Base-by-base conservation (phyloP, 2,329 filamentous ascomycete species). In the Aspergillus fijiensis region DNA sequence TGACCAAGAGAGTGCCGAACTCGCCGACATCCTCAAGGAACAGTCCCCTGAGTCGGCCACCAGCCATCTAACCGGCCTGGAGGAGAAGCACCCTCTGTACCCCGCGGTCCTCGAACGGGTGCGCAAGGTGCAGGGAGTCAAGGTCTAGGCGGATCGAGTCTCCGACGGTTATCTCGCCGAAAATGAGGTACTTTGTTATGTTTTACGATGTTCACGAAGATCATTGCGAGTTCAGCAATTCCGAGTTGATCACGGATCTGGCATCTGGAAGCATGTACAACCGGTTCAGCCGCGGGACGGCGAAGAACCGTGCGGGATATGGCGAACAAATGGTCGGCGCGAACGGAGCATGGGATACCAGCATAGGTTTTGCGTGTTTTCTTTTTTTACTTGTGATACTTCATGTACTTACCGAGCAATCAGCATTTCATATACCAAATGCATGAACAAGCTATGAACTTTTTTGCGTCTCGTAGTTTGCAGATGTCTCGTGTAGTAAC, bases 1-100 rank as follows among this genome's bases (percentile, higher is more conserved):
- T 12, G 95, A 99, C 65, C 91, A 96, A 0, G 95, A 98, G 85
- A 96, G 90, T 65, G 82, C 80, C 66, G 88, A 96, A 78, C 84
- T 99, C 11, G 91, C 91, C 70, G 87, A 90, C 81, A 92, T 96
- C 73, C 89, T 99, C 81, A 87, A 89, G 62, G 84, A 88, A 64
- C 85, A 89, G 72, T 82, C 82, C 2, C 82, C 94, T 14, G 87
- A 90, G 68, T 88, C 89, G 1, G 90, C 94, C 9, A 91, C 94
- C 50, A 80, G 82, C 74, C 85, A 94, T 77, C 85, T 99, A 64
- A 96, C 91, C 67, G 92, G 92, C 47, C 83, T 99, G 59, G 87
- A 92, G 69, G 79, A 86, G 61, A 81, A 77, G 25, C 91, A 98
- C 74, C 89, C 91, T 72, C 84, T 98, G 59, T 96, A 88, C 79